phyloP scores from a whole-genome alignment of 2,329 filamentous ascomycete genomes.

The Ustulina deusta region DNA sequence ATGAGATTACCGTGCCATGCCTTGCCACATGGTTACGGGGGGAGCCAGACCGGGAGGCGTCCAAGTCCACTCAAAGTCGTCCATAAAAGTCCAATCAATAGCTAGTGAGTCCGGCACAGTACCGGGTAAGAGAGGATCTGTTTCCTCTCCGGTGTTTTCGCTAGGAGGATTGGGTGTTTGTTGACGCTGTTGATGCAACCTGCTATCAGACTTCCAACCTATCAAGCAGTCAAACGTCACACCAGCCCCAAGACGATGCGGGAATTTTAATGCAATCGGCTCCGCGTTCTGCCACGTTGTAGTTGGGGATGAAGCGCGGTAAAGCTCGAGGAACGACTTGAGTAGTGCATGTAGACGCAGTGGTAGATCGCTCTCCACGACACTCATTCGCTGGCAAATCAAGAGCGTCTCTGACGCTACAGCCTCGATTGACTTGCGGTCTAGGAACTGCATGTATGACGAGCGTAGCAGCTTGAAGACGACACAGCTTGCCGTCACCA shows the following conservation, averaged over 20 bases:
- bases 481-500: constrained; percentile 61
- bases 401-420: constrained; percentile 49
- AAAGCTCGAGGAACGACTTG: constrained; percentile 60
- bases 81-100: constrained; percentile 53
- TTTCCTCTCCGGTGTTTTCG: constrained; percentile 32
- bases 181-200: constrained; percentile 26
- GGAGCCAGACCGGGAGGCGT: constrained; percentile 26
- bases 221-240: constrained; percentile 64
- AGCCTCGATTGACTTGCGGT: constrained; percentile 36
- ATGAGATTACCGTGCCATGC: constrained; percentile 30
- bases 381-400: constrained; percentile 57
- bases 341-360: constrained; percentile 60
- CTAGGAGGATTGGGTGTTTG: constrained; percentile 28
- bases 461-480: constrained; percentile 61
- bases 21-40: constrained; percentile 33
- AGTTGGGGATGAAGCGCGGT: constrained; percentile 51
- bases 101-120: constrained; percentile 39
- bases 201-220: constrained; percentile 56
- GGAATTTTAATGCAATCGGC: constrained; percentile 57
- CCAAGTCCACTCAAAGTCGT: constrained; percentile 52
- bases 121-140: constrained; percentile 30
- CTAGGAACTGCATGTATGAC: constrained; percentile 53
- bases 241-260: constrained; percentile 62
- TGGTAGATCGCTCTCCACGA: constrained; percentile 63
- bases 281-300: constrained; percentile 55